Evolutionary conservation across 768 basidiomycete species (phyloP).

Genomic region (Rhodotorula diobovata): DNA sequence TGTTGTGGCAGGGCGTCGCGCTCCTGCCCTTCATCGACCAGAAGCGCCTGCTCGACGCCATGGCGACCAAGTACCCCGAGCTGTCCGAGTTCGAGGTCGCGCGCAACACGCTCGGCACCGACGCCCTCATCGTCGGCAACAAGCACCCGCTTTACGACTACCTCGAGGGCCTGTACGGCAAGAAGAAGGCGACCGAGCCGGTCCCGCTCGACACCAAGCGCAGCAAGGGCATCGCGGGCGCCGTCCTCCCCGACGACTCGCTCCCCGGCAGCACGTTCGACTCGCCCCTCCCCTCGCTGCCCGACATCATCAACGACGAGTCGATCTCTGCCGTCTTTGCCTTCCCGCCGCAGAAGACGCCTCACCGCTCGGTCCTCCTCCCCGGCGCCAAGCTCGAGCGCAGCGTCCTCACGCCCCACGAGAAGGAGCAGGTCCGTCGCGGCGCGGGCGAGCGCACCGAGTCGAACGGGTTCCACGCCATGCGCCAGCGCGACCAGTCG

Average conservation of each 20-base stretch:
- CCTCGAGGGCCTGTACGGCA: constrained; percentile 83
- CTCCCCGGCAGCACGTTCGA: constrained; percentile 88
- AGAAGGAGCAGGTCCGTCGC: constrained; percentile 56
- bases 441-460: constrained; percentile 39
- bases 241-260: constrained; percentile 73
- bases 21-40: constrained; percentile 92
- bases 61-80: constrained; percentile 57
- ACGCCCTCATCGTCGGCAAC: constrained; percentile 75
- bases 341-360: constrained; percentile 79
- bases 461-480: constrained; percentile 34
- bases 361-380: constrained; percentile 78
- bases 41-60: constrained; percentile 72
- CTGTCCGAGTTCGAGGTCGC: constrained; percentile 75
- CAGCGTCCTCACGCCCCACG: constrained; percentile 61
- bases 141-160: constrained; percentile 80
- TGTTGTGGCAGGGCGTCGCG: constrained; percentile 98
- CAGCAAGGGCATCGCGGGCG: constrained; percentile 75
- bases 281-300: constrained; percentile 63
- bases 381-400: constrained; percentile 63
- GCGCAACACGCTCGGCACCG: constrained; percentile 78
- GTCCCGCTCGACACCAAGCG: constrained; percentile 63
- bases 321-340: constrained; percentile 81
- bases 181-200: constrained; percentile 78
- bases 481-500: constrained; percentile 14
- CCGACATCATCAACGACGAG: constrained; percentile 79